Percentiles rank a stretch among this genome's conserved stretches.
phyloP scores from a whole-genome alignment of 2,329 filamentous ascomycete species.

The Didymella exigua region DNA sequence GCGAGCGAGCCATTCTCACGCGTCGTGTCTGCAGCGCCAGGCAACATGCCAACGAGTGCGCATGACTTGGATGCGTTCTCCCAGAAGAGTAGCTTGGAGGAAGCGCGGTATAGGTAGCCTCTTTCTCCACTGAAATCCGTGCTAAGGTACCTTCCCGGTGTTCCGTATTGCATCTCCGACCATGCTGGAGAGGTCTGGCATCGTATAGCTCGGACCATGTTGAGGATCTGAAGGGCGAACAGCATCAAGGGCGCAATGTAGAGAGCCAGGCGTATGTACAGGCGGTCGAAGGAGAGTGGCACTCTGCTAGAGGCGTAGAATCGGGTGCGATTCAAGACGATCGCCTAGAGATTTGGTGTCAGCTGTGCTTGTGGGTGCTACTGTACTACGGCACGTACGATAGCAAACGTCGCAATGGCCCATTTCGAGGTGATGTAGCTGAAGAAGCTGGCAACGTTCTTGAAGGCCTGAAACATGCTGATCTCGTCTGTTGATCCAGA shows the following conservation, averaged over 20 bases:
- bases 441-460: slow-evolving; percentile 83
- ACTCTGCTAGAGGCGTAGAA: slow-evolving; percentile 91
- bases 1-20: slow-evolving; percentile 78
- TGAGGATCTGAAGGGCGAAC: slow-evolving; percentile 65
- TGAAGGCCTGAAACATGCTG: slow-evolving; percentile 59
- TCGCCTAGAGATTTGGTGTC: slow-evolving; percentile 59
- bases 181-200: slow-evolving; percentile 74
- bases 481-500: slow-evolving; percentile 39
- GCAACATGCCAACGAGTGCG: slow-evolving; percentile 71
- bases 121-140: slow-evolving; percentile 63
- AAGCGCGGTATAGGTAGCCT: slow-evolving; percentile 72
- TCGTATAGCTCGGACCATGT: slow-evolving; percentile 81
- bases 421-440: slow-evolving; percentile 72
- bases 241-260: slow-evolving; percentile 41
- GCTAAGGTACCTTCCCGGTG: slow-evolving; percentile 49
- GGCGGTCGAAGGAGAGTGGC: slow-evolving; percentile 76
- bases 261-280: slow-evolving; percentile 50
- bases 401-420: slow-evolving; percentile 85
- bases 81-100: slow-evolving; percentile 73
- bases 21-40: slow-evolving; percentile 56
- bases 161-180: slow-evolving; percentile 55
- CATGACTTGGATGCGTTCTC: slow-evolving; percentile 78
- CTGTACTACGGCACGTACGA: slow-evolving; percentile 55
- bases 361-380: background rate
- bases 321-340: slow-evolving; percentile 87